Evolutionary conservation across 768 basidiomycete genomes (phyloP), one percentile per base, ranked within the genome.

Genomic region (Suillus subluteus): DNA sequence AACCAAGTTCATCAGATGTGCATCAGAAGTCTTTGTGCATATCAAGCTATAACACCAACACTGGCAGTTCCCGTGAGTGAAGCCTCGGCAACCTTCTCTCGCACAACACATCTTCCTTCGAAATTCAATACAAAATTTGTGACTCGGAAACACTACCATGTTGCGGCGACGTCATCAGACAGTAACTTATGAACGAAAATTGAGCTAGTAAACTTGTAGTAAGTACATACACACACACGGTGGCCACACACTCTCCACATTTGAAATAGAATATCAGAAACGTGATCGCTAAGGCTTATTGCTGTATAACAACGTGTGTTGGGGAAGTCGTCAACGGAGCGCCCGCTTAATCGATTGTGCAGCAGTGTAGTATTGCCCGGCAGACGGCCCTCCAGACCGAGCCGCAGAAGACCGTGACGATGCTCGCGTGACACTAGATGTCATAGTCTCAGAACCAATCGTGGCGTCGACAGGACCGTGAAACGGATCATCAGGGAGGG

Each of bases 311-410:
- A 9, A 16, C 9, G 23, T 38, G 40, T 41, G 18, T 59, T 18
- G n/a, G 38, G 38, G 23, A 59, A 41, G 40, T 38, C 12, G 3
- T 59, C 58, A 26, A 41, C 58, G 58, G 58, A 58, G 38, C 58
- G 58, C 58, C 58, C 38, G 37, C n/a, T 23, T 58, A 40, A 59
- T 26, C 15, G 23, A 16, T 40, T 32, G 32, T 55, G 32, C 32
- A 55, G 18, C 21, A 16, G 38, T 40, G 38, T 8, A 40, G 40
- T 40, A 59, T 59, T 15, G 15, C 16, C 15, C 37, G 56, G 56
- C 30, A 54, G 54, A 55, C 18, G 54, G 32, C 54, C 54, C 54
- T 55, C 54, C 54, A 21, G 52, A 35, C 54, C 32, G 54, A 54
- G 50, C 15, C 26, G 26, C 56, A 38, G 58, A 58, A 40, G 58